phyloP scores from a whole-genome alignment of 1,139 yeast genomes.

The Protomyces lactucae-debilis region DNA sequence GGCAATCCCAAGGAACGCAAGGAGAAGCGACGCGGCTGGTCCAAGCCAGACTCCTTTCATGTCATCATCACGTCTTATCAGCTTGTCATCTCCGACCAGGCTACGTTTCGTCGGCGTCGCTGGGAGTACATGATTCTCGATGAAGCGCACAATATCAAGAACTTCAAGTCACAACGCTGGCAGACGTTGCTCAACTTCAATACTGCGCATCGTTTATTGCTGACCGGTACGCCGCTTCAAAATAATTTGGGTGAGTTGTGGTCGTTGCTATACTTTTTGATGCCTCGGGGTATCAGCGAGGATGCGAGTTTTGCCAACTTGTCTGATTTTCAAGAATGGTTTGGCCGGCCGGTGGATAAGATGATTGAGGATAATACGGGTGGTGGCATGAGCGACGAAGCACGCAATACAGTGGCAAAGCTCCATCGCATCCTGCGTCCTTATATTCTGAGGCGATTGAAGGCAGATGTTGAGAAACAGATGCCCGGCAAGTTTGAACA shows the following conservation, averaged over 20 bases:
- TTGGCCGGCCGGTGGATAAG: conserved; percentile 91
- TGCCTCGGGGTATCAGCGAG: conserved; percentile 71
- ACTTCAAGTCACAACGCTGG: conserved; percentile 95
- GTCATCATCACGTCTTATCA: conserved; percentile 97
- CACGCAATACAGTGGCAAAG: conserved; percentile 77
- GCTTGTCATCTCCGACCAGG: conserved; percentile 92
- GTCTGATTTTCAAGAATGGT: conserved; percentile 97
- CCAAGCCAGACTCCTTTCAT: conserved; percentile 90
- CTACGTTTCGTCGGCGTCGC: conserved; percentile 79
- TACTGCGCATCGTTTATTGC: conserved; percentile 74
- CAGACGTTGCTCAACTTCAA: conserved; percentile 90
- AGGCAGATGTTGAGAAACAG: conserved; percentile 95
- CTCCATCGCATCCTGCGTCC: conserved; percentile 93
- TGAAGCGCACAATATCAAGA: conserved; percentile 97
- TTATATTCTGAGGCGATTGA: conserved; percentile 79
- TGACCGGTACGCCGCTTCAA: conserved; percentile 95
- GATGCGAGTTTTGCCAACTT: conserved; percentile 91
- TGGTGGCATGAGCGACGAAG: conserved; percentile 53
- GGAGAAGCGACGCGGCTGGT: conserved; percentile 96
- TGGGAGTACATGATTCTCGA: conserved; percentile 98
- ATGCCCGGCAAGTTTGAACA: conserved; percentile 99
- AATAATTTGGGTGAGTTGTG: conserved; percentile 83
- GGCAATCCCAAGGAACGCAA: conserved; percentile 98
- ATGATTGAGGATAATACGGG: conserved; percentile 73
- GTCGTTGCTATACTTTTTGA: conserved; percentile 76